Evolutionary conservation across 768 basidiomycete species (phyloP), one percentile per base, ranked within the genome.

Genomic region (Fomitopsis pulvina): DNA sequence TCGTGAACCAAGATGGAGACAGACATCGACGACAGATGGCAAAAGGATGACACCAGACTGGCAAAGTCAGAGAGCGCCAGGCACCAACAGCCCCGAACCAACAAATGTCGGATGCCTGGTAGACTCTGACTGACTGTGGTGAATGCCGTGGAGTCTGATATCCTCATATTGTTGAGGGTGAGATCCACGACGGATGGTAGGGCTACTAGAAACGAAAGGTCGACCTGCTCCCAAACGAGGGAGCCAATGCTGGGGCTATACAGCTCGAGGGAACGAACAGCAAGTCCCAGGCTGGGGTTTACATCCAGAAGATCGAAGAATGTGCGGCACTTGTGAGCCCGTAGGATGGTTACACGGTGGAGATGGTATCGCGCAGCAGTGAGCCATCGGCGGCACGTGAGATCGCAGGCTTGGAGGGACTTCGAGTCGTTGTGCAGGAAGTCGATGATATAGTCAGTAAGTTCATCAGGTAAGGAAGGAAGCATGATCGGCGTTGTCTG

Each of bases 401-500:
- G 48, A 4, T 49, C 53, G 29, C 57, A 58, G 11, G 53, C 42
- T 4, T 21, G 32, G 9, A 60, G 57, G 0, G 59, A 41, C 1
- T 16, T 27, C 3, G 9, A 11, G 44, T 60, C 55, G 37, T 54
- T 48, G 22, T 57, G 48, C 11, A 60, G 47, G 42, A 48, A 55
- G 55, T 58, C 57, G 20, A 58, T 52, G 40, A 60, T 54, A 9
- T 41, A 28, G 44, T 60, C 59, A 4, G 48, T 16, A 30, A 58
- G 48, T 21, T 60, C 59, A 30, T 49, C 47, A 3, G 58, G 58
- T n/a, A 59, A 41, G 21, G 12, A 21, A 6, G 41, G 41, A 10
- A 41, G 12, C 34, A 37, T 37, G n/a, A n/a, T n/a, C n/a, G n/a
- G n/a, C n/a, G n/a, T n/a, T n/a, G n/a, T n/a, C n/a, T n/a, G n/a